Evolutionary conservation across 768 basidiomycete species (phyloP).

Genomic region (Lentinula lateritia): DNA sequence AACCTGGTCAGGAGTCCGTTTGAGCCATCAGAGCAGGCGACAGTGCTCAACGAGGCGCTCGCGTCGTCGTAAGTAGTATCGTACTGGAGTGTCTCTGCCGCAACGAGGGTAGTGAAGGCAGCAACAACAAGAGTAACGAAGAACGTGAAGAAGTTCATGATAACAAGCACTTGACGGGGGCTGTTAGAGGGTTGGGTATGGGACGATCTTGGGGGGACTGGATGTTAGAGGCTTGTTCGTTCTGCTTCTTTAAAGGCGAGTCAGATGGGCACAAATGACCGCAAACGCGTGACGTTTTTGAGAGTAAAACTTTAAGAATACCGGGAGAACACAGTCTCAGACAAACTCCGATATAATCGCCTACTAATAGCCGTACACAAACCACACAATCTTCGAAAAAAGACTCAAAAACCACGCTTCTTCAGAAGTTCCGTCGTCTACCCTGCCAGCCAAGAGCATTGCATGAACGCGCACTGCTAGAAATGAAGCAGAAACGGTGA

Average conservation of each 20-base stretch:
- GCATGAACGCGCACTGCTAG: background rate
- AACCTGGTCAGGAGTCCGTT: constrained; percentile 34
- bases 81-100: constrained; percentile 29
- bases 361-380: background rate
- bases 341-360: background rate
- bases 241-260: background rate
- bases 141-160: constrained; percentile 16
- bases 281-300: background rate
- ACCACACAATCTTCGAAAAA: no score
- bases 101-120: constrained; percentile 16
- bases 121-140: constrained; percentile 18
- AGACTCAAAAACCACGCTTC: background rate
- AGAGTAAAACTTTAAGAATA: no score
- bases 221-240: background rate
- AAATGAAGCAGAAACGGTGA: background rate
- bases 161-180: background rate
- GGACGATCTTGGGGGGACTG: background rate
- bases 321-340: no score
- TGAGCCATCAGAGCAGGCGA: constrained; percentile 38
- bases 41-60: constrained; percentile 30
- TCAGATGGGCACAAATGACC: background rate
- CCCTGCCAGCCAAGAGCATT: background rate
- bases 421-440: background rate
- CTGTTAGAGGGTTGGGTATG: background rate
- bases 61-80: constrained; percentile 47